These are phyloP conservation scores for Atkinsonella hypoxylon DNA, from an alignment of 2,329 filamentous ascomycete species.

Conservation along the genomic window DNA sequence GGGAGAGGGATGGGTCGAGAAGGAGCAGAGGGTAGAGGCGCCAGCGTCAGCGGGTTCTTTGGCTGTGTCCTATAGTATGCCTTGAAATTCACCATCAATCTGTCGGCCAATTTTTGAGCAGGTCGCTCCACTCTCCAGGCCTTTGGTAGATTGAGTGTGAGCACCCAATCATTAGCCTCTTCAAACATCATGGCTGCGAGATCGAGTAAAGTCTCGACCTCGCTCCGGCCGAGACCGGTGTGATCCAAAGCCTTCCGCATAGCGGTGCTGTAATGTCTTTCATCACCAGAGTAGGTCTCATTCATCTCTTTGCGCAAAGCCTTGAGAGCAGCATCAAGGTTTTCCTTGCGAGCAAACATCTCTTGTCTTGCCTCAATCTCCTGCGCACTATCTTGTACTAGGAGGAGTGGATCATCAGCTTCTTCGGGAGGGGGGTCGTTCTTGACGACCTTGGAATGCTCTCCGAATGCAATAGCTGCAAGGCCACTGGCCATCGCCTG, in stretches of 20 bases:
- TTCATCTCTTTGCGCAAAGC: conserved; percentile 33
- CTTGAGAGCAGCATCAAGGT: conserved; percentile 43
- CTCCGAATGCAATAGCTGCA: conserved; percentile 52
- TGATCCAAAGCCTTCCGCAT: conserved; percentile 32
- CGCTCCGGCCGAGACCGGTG: conserved; percentile 24
- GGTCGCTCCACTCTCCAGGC: conserved; percentile 27
- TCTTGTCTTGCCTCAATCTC: conserved; percentile 48
- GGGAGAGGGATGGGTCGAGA: conserved; percentile 18
- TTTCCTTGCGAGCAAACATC: conserved; percentile 53
- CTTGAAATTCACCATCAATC: conserved; percentile 26
- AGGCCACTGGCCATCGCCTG: conserved; percentile 47
- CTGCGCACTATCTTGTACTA: conserved; percentile 29
- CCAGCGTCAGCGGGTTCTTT: conserved; percentile 15
- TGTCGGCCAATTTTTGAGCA: conserved; percentile 22
- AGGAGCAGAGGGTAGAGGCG: conserved; percentile 15
- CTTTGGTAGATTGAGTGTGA: conserved; percentile 30
- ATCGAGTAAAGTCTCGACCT: conserved; percentile 30
- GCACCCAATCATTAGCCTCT: conserved; percentile 28
- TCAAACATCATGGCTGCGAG: conserved; percentile 36
- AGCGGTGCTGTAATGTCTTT: conserved; percentile 27
- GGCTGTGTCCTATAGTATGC: conserved; percentile 26
- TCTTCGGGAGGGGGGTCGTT: conserved; percentile 25
- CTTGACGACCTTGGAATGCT: conserved; percentile 36
- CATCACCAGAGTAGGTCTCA: conserved; percentile 25
- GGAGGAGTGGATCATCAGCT: conserved; percentile 23